Evolutionary conservation across 2,329 filamentous ascomycete species (phyloP), one percentile per base, ranked within the genome.

Genomic region (Microcyclospora tardicrescens): DNA sequence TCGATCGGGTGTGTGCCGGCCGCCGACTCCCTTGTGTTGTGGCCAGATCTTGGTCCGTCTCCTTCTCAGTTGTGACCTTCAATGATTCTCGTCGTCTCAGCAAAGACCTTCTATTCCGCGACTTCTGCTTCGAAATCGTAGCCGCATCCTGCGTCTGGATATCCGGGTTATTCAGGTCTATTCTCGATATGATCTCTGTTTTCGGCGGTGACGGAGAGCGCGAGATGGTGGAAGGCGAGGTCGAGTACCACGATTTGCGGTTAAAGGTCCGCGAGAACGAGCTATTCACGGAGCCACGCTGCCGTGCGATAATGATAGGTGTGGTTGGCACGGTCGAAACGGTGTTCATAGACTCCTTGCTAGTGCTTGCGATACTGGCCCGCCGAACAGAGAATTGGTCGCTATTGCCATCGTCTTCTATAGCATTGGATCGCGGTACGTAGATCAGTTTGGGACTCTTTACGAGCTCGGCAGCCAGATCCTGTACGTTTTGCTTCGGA

Each of bases 201-300:
- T 56, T 55, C 10, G 42, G 37, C n/a, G 55, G 55, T 10, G 55
- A 58, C 12, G 54, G 54, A 19, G 55, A 57, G 28, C 55, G 53
- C 10, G 54, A 55, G 3, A 54, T 45, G 12, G 52, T 48, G 1
- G 53, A 50, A 11, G 51, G 43, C 2, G 52, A 51, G 6, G 35
- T 16, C 10, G 39, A 44, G 19, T 54, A 50, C 51, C 52, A 56
- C 13, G 53, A 55, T 34, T 46, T 47, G 12, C 53, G 47, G 16
- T 48, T 53, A 24, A 55, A 45, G 19, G 44, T 48, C 19, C 41
- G 43, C 27, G 52, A 51, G 37, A 53, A 52, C 1, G 52, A 51
- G 40, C 24, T 42, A 10, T 16, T 36, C 12, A 40, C 45, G 9
- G 50, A 51, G 5, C 43, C 44, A 5, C 46, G 47, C 2, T 45